These are phyloP conservation scores for Saprolegnia parasitica DNA, from an alignment of 352 stramenopile genomes.

Conservation along the genomic window DNA sequence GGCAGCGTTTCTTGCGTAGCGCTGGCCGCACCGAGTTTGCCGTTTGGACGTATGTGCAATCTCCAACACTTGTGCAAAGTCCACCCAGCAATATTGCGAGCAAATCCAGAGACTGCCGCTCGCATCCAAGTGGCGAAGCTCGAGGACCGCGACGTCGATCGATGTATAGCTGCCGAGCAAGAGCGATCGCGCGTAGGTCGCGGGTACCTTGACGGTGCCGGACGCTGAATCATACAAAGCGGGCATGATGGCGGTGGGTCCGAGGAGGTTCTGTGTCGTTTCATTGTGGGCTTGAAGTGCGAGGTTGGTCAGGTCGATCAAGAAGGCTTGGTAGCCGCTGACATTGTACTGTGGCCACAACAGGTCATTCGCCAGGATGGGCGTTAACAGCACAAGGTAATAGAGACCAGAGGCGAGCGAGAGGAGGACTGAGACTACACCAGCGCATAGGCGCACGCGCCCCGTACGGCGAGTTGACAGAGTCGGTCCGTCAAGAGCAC, in stretches of 20 bases:
- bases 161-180: not conserved
- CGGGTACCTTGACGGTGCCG: not conserved
- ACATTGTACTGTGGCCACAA: slow-evolving; percentile 4
- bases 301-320: not conserved
- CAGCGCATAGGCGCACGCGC: too few species aligned
- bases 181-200: not conserved
- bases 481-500: too few species aligned
- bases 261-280: too few species aligned
- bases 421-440: too few species aligned
- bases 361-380: not conserved
- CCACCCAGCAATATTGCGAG: slow-evolving; percentile 15
- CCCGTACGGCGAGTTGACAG: too few species aligned
- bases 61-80: slow-evolving; percentile 3
- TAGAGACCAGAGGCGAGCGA: not conserved
- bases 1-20: not conserved
- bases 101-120: not conserved
- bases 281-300: not conserved
- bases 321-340: not conserved
- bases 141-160: not conserved
- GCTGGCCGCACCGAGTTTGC: not conserved
- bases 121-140: not conserved
- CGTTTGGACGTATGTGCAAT: slow-evolving; percentile 10
- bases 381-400: not conserved
- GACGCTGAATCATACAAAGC: not conserved
- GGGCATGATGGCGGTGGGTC: too few species aligned